Evolutionary conservation across 2,329 filamentous ascomycete species (phyloP).

Genomic region (Aspergillus ustus): DNA sequence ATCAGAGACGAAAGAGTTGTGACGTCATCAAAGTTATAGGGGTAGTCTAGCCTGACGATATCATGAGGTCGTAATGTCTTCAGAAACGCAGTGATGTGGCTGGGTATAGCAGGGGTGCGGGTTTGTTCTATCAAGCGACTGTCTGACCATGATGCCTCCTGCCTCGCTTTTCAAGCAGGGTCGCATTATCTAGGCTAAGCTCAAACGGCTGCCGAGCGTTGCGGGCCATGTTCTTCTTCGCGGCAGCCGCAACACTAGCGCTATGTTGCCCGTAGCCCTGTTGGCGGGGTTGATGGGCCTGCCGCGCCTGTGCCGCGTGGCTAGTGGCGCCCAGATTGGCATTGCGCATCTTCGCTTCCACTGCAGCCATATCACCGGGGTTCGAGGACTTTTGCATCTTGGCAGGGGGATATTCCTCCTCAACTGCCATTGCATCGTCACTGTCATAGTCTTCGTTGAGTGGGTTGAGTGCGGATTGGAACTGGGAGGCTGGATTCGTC

Average conservation of each 20-base stretch:
- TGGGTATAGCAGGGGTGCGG: constrained; percentile 4
- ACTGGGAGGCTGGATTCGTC: constrained; percentile 57
- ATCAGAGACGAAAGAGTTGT: constrained; percentile 15
- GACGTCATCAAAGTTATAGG: constrained; percentile 11
- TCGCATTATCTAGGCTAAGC: constrained; percentile 87
- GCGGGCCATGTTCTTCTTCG: constrained; percentile 76
- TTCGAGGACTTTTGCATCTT: constrained; percentile 71
- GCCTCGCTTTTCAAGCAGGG: constrained; percentile 74
- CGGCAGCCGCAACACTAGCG: constrained; percentile 79
- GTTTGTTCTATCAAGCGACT: constrained; percentile 27
- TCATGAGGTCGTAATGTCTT: constrained; percentile 9
- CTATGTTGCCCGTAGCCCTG: constrained; percentile 89
- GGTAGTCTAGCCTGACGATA: constrained; percentile 1
- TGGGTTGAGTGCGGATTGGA: constrained; percentile 66
- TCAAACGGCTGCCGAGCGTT: constrained; percentile 85
- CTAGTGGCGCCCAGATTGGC: constrained; percentile 71
- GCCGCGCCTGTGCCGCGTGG: constrained; percentile 65
- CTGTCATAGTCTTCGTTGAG: constrained; percentile 68
- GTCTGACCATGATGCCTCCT: constrained; percentile 44
- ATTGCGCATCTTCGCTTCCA: constrained; percentile 87
- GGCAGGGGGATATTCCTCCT: constrained; percentile 51
- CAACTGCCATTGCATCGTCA: constrained; percentile 53
- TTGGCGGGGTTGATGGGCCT: constrained; percentile 57
- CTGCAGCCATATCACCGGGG: constrained; percentile 65
- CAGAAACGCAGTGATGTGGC: constrained; percentile 1